phyloP scores from a whole-genome alignment of 2,329 filamentous ascomycete species.

The Monosporascus ibericus region DNA sequence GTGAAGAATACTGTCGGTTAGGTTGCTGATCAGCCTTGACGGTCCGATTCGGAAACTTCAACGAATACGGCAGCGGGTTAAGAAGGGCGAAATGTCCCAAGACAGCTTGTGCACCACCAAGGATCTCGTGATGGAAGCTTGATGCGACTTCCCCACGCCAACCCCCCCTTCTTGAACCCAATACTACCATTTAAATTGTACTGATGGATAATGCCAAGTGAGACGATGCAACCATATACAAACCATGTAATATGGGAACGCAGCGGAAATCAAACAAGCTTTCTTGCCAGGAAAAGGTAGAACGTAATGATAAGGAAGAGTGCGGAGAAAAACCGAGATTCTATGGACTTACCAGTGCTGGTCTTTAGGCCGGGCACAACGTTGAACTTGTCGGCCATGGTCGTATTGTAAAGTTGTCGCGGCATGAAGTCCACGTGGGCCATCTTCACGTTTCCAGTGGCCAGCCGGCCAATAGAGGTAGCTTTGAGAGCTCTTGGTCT shows the following conservation, averaged over 20 bases:
- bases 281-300: conserved; percentile 2
- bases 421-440: conserved; percentile 22
- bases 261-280: not conserved
- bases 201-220: not conserved
- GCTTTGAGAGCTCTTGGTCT: conserved; percentile 1
- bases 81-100: not conserved
- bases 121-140: not conserved
- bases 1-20: conserved; percentile 68
- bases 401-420: conserved; percentile 19
- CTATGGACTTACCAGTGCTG: conserved; percentile 48
- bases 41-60: not conserved
- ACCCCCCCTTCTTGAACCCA: not conserved
- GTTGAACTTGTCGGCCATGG: conserved; percentile 49
- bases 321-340: conserved; percentile 2
- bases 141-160: conserved; percentile 11
- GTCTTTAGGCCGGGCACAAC: conserved; percentile 52
- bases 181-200: not conserved
- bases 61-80: not conserved
- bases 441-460: conserved; percentile 27
- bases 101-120: not conserved
- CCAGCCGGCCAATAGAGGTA: conserved; percentile 5
- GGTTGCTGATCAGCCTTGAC: conserved; percentile 14
- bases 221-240: not conserved
- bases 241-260: not conserved
- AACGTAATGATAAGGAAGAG: conserved; percentile 7